Conservation (phyloP, 345 rosid species). For the Eucalyptus pumila region DNA sequence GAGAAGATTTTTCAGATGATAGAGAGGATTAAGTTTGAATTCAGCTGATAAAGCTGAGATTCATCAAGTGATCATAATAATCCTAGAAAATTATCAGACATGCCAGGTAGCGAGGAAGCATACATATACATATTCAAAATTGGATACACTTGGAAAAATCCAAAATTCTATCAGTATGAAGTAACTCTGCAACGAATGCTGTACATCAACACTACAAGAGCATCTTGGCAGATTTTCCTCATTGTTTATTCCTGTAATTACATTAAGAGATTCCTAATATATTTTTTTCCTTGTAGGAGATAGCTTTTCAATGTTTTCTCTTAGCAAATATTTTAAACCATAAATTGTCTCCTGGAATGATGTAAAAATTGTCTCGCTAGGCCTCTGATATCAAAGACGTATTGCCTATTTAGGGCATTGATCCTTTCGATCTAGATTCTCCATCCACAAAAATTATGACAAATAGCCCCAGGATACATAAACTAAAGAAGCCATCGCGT, state of each 20-base stretch:
- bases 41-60: not conserved
- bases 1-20: not conserved
- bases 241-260: not conserved
- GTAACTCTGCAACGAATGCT: not conserved
- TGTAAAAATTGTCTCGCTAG: not conserved
- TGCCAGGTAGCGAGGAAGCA: not conserved
- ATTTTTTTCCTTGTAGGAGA: not conserved
- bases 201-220: not conserved
- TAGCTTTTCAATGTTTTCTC: not conserved
- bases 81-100: not conserved
- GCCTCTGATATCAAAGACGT: not conserved
- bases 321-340: not conserved
- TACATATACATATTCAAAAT: not conserved
- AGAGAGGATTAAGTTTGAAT: not conserved
- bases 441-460: not conserved
- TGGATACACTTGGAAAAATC: not conserved
- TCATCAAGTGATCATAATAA: not conserved
- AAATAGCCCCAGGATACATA: not conserved
- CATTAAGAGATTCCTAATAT: not conserved
- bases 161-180: not conserved
- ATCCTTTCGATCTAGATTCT: not conserved
- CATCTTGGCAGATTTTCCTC: not conserved
- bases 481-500: not conserved
- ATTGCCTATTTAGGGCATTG: not conserved
- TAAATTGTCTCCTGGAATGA: not conserved